phyloP scores from a whole-genome alignment of 2,329 filamentous ascomycete genomes.

The Mollisiaceae sp. region DNA sequence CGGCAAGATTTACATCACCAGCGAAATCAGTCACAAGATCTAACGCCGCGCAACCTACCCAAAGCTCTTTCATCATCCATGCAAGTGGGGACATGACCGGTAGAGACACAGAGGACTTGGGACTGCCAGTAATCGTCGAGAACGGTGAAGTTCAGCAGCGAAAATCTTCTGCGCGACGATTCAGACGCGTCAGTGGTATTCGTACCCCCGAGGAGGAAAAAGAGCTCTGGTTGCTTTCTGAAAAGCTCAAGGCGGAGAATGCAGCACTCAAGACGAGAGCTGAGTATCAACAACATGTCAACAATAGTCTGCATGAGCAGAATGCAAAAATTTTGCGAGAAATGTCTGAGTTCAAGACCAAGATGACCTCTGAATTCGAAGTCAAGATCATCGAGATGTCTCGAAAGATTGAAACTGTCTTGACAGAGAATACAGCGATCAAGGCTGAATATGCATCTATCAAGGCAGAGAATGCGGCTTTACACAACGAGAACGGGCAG shows the following conservation, averaged over 20 bases:
- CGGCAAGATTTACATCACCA: conserved; percentile 4
- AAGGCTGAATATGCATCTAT: conserved; percentile 1
- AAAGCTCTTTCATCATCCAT: conserved; percentile 7
- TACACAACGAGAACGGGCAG: not conserved
- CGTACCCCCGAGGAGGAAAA: conserved; percentile 2
- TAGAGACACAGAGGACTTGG: not conserved
- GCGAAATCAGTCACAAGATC: not conserved
- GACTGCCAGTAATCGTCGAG: conserved; percentile 4
- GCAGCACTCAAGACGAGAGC: conserved; percentile 5
- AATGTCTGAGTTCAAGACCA: conserved; percentile 1
- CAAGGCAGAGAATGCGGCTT: not conserved
- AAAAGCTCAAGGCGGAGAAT: conserved; percentile 9
- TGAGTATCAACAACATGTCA: conserved; percentile 3
- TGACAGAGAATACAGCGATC: conserved; percentile 1
- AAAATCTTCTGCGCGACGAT: conserved; percentile 6
- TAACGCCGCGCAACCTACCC: conserved; percentile 1
- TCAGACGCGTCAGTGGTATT: conserved; percentile 6
- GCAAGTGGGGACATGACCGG: not conserved
- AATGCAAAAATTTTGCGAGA: not conserved
- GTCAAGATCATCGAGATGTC: conserved; percentile 6
- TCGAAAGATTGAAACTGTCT: not conserved
- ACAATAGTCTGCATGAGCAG: conserved; percentile 2
- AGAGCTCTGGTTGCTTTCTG: not conserved
- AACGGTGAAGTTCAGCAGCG: not conserved
- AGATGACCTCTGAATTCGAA: not conserved